Evolutionary conservation across 768 basidiomycete species (phyloP).

Genomic region (Gloeostereum incarnatum): DNA sequence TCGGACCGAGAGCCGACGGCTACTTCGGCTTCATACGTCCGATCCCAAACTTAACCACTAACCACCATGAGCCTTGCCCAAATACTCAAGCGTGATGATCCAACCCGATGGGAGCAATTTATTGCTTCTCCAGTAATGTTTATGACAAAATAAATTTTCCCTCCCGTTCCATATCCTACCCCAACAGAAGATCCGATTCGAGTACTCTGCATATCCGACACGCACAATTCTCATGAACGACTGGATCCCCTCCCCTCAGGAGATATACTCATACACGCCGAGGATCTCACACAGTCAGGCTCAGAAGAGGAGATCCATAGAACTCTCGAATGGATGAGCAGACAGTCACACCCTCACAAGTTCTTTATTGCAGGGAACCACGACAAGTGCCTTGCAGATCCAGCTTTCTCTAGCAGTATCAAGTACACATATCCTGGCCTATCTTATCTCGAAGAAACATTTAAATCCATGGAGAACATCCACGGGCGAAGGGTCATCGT

Average conservation of each 20-base stretch:
- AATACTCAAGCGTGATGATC: too few species aligned
- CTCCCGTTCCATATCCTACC: too few species aligned
- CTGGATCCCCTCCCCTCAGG: slow-evolving; percentile 21
- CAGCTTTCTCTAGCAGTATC: too few species aligned
- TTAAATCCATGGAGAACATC: slow-evolving; percentile 15
- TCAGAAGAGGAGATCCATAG: slow-evolving; percentile 18
- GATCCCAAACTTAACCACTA: too few species aligned
- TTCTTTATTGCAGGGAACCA: slow-evolving; percentile 36
- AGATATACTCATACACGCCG: slow-evolving; percentile 32
- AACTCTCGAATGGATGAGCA: slow-evolving; percentile 19
- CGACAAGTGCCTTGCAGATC: too few species aligned
- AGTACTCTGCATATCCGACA: slow-evolving; percentile 29
- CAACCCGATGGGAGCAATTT: too few species aligned
- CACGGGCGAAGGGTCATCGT: slow-evolving; percentile 19
- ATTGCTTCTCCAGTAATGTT: too few species aligned
- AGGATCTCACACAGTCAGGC: slow-evolving; percentile 28
- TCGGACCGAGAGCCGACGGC: too few species aligned
- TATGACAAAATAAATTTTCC: too few species aligned
- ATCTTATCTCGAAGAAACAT: slow-evolving; percentile 26
- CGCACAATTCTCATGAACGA: slow-evolving; percentile 20
- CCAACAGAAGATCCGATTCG: slow-evolving; percentile 13
- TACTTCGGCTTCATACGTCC: too few species aligned
- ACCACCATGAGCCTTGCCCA: too few species aligned
- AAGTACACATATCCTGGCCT: slow-evolving; percentile 14
- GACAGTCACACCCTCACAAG: slow-evolving; percentile 27